A percentile compares a stretch with the other conserved stretches of the same genome.
These are phyloP conservation scores for Neopestalotiopsis rosae DNA, from an alignment of 2,329 filamentous ascomycete species.

Conservation along the genomic window DNA sequence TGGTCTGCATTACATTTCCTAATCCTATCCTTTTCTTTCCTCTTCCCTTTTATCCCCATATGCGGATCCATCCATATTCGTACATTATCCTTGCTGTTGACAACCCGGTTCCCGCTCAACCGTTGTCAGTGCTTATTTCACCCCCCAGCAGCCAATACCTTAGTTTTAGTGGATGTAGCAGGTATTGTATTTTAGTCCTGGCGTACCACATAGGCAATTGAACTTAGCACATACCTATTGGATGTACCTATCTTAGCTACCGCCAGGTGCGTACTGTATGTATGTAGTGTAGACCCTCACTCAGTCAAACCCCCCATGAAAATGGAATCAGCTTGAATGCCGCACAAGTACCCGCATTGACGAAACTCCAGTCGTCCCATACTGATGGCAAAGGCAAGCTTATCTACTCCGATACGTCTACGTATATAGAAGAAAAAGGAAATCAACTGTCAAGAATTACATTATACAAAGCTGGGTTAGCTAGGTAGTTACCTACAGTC, in stretches of 20 bases:
- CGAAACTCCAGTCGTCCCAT: neutral
- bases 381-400: neutral
- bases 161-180: neutral
- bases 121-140: slow-evolving; percentile 1
- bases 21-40: neutral
- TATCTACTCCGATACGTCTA: neutral
- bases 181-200: neutral
- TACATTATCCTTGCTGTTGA: neutral
- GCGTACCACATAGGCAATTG: neutral
- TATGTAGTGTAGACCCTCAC: neutral
- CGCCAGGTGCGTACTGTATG: neutral
- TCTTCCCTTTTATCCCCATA: neutral
- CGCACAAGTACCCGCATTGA: neutral
- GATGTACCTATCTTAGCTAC: no score
- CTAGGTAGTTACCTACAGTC: no score
- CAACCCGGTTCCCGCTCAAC: neutral
- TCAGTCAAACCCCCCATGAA: neutral
- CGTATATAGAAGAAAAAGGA: neutral
- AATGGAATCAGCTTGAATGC: neutral
- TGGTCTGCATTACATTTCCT: neutral
- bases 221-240: neutral
- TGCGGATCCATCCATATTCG: neutral
- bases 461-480: no score
- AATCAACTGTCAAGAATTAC: neutral
- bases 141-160: neutral